These are phyloP conservation scores for Annulohypoxylon nitens DNA, from an alignment of 495 filamentous ascomycete genomes.

Conservation along the genomic window DNA sequence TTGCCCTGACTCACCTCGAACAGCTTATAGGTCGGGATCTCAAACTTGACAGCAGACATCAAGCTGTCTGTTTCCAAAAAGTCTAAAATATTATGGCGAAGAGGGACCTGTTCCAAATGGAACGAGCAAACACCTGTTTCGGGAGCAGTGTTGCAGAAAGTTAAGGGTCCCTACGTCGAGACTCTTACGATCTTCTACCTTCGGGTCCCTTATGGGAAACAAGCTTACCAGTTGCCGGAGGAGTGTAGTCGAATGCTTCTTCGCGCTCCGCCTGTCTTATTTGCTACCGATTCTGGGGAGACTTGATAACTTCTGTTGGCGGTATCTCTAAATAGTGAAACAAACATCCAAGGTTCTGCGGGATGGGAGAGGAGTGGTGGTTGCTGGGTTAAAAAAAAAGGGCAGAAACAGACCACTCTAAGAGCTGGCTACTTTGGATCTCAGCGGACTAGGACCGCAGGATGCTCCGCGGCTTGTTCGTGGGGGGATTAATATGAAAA, in stretches of 20 bases:
- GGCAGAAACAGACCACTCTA: conserved; percentile 37
- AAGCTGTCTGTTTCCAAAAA: conserved; percentile 54
- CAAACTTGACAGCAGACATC: conserved; percentile 65
- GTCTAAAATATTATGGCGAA: conserved; percentile 26
- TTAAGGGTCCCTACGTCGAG: conserved; percentile 35
- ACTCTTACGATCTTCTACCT: conserved; percentile 10
- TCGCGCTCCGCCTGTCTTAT: conserved; percentile 48
- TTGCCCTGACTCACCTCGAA: conserved; percentile 59
- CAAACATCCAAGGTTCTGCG: conserved; percentile 41
- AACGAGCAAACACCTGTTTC: conserved; percentile 50
- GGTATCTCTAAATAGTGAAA: conserved; percentile 40
- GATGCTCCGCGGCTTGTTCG: conserved; percentile 43
- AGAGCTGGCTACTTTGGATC: conserved; percentile 37
- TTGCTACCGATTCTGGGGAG: conserved; percentile 40
- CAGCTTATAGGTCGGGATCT: conserved; percentile 63
- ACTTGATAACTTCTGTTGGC: conserved; percentile 36
- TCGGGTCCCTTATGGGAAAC: not conserved
- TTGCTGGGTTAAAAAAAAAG: conserved; percentile 28
- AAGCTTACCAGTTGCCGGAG: not conserved
- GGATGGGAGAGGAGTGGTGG: conserved; percentile 24
- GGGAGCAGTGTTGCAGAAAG: conserved; percentile 48
- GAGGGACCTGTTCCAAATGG: conserved; percentile 40
- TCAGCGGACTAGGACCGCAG: conserved; percentile 43
- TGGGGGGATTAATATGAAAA: conserved; percentile 51
- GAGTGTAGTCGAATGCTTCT: conserved; percentile 6